Evolutionary conservation across 352 stramenopile species (phyloP).

Genomic region (Pythium sukuiense): DNA sequence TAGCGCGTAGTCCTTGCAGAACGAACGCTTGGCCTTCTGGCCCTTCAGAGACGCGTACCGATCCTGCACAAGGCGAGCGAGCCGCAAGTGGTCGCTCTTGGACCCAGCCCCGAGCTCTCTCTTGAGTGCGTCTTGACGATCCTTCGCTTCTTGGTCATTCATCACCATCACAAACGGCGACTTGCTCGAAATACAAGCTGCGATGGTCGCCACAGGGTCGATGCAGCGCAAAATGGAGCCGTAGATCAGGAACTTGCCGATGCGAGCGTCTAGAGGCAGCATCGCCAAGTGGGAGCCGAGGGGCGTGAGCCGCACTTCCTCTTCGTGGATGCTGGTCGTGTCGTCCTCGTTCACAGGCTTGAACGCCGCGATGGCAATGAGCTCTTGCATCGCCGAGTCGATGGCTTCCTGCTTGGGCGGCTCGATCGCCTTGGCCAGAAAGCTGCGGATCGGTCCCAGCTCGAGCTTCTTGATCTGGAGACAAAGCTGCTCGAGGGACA

Average conservation of each 20-base stretch:
- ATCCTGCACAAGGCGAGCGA: slow-evolving; percentile 76
- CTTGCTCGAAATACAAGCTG: slow-evolving; percentile 77
- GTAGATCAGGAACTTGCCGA: slow-evolving; percentile 88
- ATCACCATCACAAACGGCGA: slow-evolving; percentile 78
- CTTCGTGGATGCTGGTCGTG: slow-evolving; percentile 13
- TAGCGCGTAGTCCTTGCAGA: no score
- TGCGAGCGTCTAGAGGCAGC: slow-evolving; percentile 82
- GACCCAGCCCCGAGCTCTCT: slow-evolving; percentile 58
- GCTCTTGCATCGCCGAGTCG: slow-evolving; percentile 89
- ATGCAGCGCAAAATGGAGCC: slow-evolving; percentile 86
- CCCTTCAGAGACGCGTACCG: slow-evolving; percentile 49
- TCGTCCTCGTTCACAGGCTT: slow-evolving; percentile 26
- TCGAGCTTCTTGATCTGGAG: slow-evolving; percentile 86
- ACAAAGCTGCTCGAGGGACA: slow-evolving; percentile 85
- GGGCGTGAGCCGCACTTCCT: slow-evolving; percentile 88
- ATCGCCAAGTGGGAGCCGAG: slow-evolving; percentile 89
- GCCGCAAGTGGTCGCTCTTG: slow-evolving; percentile 80
- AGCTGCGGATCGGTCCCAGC: slow-evolving; percentile 69
- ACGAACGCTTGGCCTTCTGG: slow-evolving; percentile 55
- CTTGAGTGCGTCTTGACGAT: slow-evolving; percentile 63
- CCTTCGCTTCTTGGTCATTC: slow-evolving; percentile 56
- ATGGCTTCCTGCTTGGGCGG: slow-evolving; percentile 91
- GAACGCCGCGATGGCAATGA: slow-evolving; percentile 90
- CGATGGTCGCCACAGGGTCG: slow-evolving; percentile 81
- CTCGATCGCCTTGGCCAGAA: slow-evolving; percentile 88